Evolutionary conservation across 2,329 filamentous ascomycete genomes (phyloP).

Genomic region (Dothistroma septosporum): DNA sequence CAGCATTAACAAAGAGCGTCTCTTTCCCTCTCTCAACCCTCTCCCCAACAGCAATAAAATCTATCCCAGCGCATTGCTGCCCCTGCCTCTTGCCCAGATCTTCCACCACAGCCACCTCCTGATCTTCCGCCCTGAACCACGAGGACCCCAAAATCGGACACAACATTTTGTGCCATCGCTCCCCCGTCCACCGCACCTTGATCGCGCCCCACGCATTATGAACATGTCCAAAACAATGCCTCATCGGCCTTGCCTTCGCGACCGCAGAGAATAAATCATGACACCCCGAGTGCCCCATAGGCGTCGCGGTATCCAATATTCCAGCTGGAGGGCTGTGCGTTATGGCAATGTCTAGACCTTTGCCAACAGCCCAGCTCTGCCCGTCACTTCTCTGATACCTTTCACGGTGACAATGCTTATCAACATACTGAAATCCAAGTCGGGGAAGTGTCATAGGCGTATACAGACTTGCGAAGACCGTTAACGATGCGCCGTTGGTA

Average conservation of each 20-base stretch:
- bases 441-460: constrained; percentile 51
- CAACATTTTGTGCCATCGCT: neutral
- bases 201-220: constrained; percentile 52
- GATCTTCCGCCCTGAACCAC: constrained; percentile 39
- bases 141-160: constrained; percentile 37
- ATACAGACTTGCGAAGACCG: constrained; percentile 52
- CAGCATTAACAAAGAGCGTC: constrained; percentile 59
- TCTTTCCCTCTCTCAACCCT: constrained; percentile 39
- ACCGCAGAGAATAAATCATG: constrained; percentile 51
- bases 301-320: constrained; percentile 45
- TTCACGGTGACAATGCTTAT: constrained; percentile 39
- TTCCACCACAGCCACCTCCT: constrained; percentile 35
- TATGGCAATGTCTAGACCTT: constrained; percentile 53
- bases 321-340: constrained; percentile 58
- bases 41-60: constrained; percentile 21
- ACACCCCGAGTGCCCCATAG: constrained; percentile 49
- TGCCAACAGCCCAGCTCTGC: constrained; percentile 32
- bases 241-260: constrained; percentile 46
- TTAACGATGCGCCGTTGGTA: constrained; percentile 48
- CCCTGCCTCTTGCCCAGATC: constrained; percentile 21
- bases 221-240: constrained; percentile 63
- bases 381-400: constrained; percentile 37
- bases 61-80: constrained; percentile 24
- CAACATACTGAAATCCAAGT: constrained; percentile 51
- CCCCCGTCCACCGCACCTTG: constrained; percentile 38